These are phyloP conservation scores for Gentiana straminea DNA, from an alignment of 257 asterid species.

Conservation along the genomic window DNA sequence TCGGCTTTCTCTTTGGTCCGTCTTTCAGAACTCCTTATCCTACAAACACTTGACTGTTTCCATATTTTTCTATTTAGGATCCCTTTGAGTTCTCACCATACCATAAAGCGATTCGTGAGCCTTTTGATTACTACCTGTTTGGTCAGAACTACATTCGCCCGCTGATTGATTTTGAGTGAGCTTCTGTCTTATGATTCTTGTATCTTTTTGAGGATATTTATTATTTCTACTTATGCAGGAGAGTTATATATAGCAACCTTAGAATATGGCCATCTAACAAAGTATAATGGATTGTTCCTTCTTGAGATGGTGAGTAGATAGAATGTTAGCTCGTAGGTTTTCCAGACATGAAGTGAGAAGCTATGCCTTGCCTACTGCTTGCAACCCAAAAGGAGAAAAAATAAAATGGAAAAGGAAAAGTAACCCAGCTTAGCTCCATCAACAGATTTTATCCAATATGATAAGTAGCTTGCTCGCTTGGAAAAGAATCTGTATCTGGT, in stretches of 20 bases:
- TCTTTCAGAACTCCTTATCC: not conserved
- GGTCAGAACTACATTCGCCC: constrained; percentile 71
- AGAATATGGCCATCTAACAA: no score
- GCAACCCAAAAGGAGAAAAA: no score
- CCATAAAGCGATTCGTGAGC: constrained; percentile 81
- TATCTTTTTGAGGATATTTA: not conserved
- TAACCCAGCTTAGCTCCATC: no score
- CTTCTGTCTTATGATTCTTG: constrained; percentile 2
- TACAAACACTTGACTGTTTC: constrained; percentile 10
- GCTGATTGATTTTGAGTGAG: constrained; percentile 71
- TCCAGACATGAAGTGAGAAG: no score
- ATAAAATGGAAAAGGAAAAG: no score
- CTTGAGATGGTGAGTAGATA: no score
- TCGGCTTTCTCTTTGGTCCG: constrained; percentile 9
- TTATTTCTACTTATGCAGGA: not conserved
- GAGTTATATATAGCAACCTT: not conserved
- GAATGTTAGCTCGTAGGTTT: no score
- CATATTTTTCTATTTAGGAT: constrained; percentile 30
- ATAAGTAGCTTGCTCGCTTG: no score
- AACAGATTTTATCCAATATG: no score
- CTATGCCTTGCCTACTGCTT: no score
- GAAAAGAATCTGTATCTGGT: no score
- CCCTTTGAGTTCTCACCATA: constrained; percentile 63
- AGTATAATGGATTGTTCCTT: no score
- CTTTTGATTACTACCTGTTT: constrained; percentile 77